phyloP scores from a whole-genome alignment of 305 asterid species.

The Withania somnifera region DNA sequence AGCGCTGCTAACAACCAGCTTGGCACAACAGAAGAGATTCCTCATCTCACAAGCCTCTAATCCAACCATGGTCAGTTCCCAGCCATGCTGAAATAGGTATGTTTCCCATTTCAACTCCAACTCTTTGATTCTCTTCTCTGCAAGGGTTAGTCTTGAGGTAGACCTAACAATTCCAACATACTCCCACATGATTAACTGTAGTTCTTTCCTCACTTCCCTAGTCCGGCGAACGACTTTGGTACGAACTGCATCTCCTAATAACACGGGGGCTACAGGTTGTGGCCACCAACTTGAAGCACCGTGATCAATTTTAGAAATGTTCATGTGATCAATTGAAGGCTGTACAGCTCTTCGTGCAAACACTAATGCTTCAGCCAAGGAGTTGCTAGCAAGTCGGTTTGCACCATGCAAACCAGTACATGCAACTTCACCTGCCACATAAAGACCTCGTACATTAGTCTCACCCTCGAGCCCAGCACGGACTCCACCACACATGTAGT shows the following conservation, averaged over 20 bases:
- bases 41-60: slow-evolving; percentile 95
- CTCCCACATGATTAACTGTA: slow-evolving; percentile 84
- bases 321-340: slow-evolving; percentile 69
- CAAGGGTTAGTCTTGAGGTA: slow-evolving; percentile 53
- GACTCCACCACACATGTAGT: slow-evolving; percentile 98
- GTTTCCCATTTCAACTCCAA: slow-evolving; percentile 89
- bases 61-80: slow-evolving; percentile 96
- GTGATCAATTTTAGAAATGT: slow-evolving; percentile 15
- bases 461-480: slow-evolving; percentile 96
- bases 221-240: slow-evolving; percentile 36
- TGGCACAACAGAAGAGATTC: slow-evolving; percentile 92
- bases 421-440: slow-evolving; percentile 93
- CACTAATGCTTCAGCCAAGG: slow-evolving; percentile 83
- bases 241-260: slow-evolving; percentile 31
- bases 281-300: slow-evolving; percentile 47
- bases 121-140: slow-evolving; percentile 71
- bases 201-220: slow-evolving; percentile 52
- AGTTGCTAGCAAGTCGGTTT: slow-evolving; percentile 91
- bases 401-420: slow-evolving; percentile 98
- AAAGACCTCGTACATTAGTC: slow-evolving; percentile 77
- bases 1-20: slow-evolving; percentile 81
- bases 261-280: slow-evolving; percentile 42
- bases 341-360: slow-evolving; percentile 85
- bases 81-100: slow-evolving; percentile 69
- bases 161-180: slow-evolving; percentile 90